phyloP scores from a whole-genome alignment of 352 stramenopile genomes.

The Phytophthora pisi region DNA sequence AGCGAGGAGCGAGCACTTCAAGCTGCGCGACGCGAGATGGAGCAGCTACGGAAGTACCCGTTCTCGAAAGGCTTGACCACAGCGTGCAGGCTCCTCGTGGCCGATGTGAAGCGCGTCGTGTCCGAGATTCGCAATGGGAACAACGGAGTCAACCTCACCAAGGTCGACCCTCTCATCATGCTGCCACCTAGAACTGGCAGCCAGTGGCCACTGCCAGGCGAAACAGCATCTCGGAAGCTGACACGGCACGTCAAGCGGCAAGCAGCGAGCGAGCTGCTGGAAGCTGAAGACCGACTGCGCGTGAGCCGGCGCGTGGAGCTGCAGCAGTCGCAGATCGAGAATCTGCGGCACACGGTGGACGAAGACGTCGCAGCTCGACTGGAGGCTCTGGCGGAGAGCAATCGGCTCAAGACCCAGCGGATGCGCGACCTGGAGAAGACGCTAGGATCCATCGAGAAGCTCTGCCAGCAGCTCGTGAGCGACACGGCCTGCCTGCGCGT shows the following conservation, averaged over 20 bases:
- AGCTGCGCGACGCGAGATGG: slow-evolving; percentile 37
- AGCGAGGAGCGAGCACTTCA: slow-evolving; percentile 32
- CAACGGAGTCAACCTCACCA: slow-evolving; percentile 41
- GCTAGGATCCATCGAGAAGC: slow-evolving; percentile 64
- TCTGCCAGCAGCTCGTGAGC: slow-evolving; percentile 66
- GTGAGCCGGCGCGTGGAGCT: slow-evolving; percentile 41
- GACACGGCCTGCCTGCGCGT: slow-evolving; percentile 52
- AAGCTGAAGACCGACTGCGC: slow-evolving; percentile 30
- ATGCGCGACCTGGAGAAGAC: slow-evolving; percentile 68
- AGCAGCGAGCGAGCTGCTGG: slow-evolving; percentile 31
- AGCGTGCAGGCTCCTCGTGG: slow-evolving; percentile 38
- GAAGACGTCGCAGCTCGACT: slow-evolving; percentile 55
- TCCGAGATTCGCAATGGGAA: slow-evolving; percentile 53
- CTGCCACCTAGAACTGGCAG: slow-evolving; percentile 1
- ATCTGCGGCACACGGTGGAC: slow-evolving; percentile 42
- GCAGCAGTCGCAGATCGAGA: slow-evolving; percentile 59
- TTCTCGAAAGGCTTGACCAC: slow-evolving; percentile 56
- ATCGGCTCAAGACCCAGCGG: slow-evolving; percentile 57
- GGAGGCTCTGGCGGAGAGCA: slow-evolving; percentile 53
- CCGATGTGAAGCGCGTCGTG: slow-evolving; percentile 52
- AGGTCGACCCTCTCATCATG: slow-evolving; percentile 62
- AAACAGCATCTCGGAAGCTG: slow-evolving; percentile 52
- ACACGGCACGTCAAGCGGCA: slow-evolving; percentile 54
- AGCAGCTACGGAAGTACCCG: slow-evolving; percentile 59
- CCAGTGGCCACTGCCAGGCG: slow-evolving; percentile 7